Conservation (phyloP, 495 filamentous ascomycete genomes). For the Pyrenula massariospora region DNA sequence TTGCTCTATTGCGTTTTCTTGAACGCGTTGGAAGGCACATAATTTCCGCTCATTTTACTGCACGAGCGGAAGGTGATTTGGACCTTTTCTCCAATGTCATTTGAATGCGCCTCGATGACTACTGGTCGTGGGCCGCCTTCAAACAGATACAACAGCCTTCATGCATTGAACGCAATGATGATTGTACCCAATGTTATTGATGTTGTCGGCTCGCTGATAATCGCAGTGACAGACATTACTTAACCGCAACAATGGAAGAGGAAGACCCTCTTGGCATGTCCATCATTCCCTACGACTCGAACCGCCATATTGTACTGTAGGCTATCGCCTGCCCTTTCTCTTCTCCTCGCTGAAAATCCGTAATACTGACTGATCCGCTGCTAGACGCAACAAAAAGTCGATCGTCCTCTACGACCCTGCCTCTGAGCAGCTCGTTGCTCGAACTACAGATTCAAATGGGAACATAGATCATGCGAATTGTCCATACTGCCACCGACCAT, state of each 20-base stretch:
- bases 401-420: slow-evolving; percentile 83
- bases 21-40: too few species aligned
- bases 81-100: too few species aligned
- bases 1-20: too few species aligned
- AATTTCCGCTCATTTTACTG: too few species aligned
- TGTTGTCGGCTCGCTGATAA: not conserved
- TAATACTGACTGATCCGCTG: not conserved
- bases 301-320: slow-evolving; percentile 40
- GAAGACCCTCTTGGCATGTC: slow-evolving; percentile 25
- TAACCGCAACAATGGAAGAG: slow-evolving; percentile 17
- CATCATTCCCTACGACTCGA: slow-evolving; percentile 33
- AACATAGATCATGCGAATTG: slow-evolving; percentile 53
- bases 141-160: slow-evolving; percentile 4
- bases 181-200: not conserved
- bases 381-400: slow-evolving; percentile 79
- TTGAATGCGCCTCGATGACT: too few species aligned
- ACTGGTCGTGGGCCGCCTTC: slow-evolving; percentile 9
- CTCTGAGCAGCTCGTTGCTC: slow-evolving; percentile 73
- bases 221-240: not conserved
- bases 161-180: slow-evolving; percentile 6
- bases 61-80: too few species aligned
- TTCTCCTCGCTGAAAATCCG: not conserved
- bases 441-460: slow-evolving; percentile 39
- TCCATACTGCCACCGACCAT: slow-evolving; percentile 77
- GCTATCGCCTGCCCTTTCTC: slow-evolving; percentile 5